Conservation (phyloP, 805 yeast species). For the Tetrapisispora fleetii region DNA sequence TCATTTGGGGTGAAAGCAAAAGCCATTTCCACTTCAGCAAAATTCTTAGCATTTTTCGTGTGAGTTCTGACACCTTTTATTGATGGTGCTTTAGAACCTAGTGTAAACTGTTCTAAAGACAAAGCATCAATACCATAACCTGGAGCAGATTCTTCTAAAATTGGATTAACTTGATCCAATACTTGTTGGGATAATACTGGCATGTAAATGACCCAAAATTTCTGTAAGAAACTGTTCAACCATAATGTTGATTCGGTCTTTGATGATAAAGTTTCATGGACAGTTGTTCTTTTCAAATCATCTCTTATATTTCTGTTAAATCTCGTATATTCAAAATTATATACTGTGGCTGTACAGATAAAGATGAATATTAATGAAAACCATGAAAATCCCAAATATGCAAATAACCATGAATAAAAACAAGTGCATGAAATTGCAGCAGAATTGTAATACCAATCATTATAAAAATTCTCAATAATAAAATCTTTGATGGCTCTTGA, state of each 20-base stretch:
- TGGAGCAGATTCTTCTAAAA: slow-evolving; percentile 62
- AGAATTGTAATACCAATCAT: slow-evolving; percentile 66
- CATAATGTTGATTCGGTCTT: slow-evolving; percentile 69
- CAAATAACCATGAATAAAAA: slow-evolving; percentile 59
- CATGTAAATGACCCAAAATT: slow-evolving; percentile 85
- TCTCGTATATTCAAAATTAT: slow-evolving; percentile 64
- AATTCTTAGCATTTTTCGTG: slow-evolving; percentile 55
- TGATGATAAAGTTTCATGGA: slow-evolving; percentile 54
- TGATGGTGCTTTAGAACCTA: slow-evolving; percentile 74
- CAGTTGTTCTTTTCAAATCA: slow-evolving; percentile 57
- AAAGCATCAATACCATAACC: slow-evolving; percentile 75
- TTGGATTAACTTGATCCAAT: slow-evolving; percentile 55
- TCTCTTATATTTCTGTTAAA: slow-evolving; percentile 67
- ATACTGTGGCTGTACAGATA: slow-evolving; percentile 53
- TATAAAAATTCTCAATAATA: slow-evolving; percentile 56
- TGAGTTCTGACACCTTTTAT: slow-evolving; percentile 63
- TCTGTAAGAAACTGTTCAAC: slow-evolving; percentile 66
- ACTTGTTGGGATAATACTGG: slow-evolving; percentile 75
- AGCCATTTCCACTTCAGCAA: slow-evolving; percentile 77
- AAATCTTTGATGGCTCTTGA: slow-evolving; percentile 43
- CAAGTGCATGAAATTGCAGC: slow-evolving; percentile 58
- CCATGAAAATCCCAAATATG: slow-evolving; percentile 54
- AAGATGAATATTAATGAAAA: slow-evolving; percentile 52
- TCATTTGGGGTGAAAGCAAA: slow-evolving; percentile 75
- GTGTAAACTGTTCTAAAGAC: slow-evolving; percentile 64